phyloP scores from a whole-genome alignment of 805 yeast genomes.

The Lipomyces oligophaga region DNA sequence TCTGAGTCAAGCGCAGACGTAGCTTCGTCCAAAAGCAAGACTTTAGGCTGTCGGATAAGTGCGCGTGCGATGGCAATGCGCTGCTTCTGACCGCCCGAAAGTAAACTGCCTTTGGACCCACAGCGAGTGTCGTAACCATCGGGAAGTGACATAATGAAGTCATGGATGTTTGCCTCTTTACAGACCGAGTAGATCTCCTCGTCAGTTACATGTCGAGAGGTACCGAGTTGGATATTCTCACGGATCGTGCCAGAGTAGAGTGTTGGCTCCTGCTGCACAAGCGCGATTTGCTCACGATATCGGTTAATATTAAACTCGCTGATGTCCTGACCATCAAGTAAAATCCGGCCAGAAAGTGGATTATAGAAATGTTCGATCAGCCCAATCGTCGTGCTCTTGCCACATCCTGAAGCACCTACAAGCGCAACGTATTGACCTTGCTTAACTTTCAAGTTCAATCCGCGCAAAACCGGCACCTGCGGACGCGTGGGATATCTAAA shows the following conservation, averaged over 20 bases:
- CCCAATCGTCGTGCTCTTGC: conserved; percentile 45
- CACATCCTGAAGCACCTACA: conserved; percentile 81
- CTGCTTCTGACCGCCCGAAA: conserved; percentile 66
- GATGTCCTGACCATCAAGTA: conserved; percentile 82
- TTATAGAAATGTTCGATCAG: conserved; percentile 56
- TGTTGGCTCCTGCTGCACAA: conserved; percentile 55
- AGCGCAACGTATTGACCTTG: conserved; percentile 84
- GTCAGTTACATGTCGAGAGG: conserved; percentile 38
- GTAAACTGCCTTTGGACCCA: conserved; percentile 47
- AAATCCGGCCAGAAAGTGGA: conserved; percentile 46
- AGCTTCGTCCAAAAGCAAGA: conserved; percentile 56
- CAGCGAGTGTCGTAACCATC: conserved; percentile 50
- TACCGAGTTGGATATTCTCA: conserved; percentile 59
- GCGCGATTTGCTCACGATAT: conserved; percentile 52
- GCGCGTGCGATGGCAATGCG: conserved; percentile 63
- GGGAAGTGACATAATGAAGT: conserved; percentile 51
- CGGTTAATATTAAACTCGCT: conserved; percentile 55
- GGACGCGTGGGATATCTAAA: conserved; percentile 36
- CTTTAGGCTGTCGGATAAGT: conserved; percentile 53
- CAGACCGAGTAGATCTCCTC: conserved; percentile 44
- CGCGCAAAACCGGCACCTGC: conserved; percentile 32
- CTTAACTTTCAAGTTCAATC: conserved; percentile 43
- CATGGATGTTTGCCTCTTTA: conserved; percentile 50
- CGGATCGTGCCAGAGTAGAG: conserved; percentile 74
- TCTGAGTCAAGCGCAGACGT: conserved; percentile 52